Percentiles rank a stretch among this genome's conserved stretches.
These are phyloP conservation scores for Apostasia ramifera DNA, from an alignment of 106 monocot species.

Conservation along the genomic window DNA sequence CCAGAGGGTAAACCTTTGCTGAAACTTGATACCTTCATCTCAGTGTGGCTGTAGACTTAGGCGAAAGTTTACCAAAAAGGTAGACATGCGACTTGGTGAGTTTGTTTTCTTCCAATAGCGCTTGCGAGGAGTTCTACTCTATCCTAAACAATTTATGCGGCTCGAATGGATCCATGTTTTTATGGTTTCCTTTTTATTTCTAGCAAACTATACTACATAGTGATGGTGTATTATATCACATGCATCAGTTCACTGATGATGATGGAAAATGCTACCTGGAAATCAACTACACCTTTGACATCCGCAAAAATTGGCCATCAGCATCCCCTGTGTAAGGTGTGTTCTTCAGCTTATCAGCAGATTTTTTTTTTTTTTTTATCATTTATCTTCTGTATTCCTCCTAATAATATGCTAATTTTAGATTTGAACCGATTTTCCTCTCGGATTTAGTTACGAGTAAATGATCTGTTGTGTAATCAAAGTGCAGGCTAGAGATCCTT, in stretches of 20 bases:
- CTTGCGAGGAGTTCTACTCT: background rate
- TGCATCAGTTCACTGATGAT: slow-evolving; percentile 65
- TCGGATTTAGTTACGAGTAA: too few species aligned
- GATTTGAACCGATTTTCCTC: background rate
- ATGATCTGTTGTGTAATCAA: too few species aligned
- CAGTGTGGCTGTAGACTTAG: too few species aligned
- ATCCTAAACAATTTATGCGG: background rate
- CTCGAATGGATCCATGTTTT: background rate
- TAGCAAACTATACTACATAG: background rate
- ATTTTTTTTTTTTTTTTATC: background rate
- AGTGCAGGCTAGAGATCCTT: too few species aligned
- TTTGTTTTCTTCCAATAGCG: background rate
- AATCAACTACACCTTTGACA: slow-evolving; percentile 88
- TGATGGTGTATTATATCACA: background rate
- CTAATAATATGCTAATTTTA: background rate
- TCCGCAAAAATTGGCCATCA: slow-evolving; percentile 65
- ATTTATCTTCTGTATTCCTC: background rate
- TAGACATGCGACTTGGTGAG: too few species aligned
- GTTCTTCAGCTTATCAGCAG: background rate
- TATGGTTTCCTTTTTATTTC: background rate
- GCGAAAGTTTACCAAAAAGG: too few species aligned
- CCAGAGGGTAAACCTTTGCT: too few species aligned
- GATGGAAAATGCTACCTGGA: slow-evolving; percentile 83
- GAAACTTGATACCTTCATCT: too few species aligned
- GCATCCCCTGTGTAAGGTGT: background rate